phyloP scores from a whole-genome alignment of 257 asterid genomes.

The Ophiorrhiza pumila region DNA sequence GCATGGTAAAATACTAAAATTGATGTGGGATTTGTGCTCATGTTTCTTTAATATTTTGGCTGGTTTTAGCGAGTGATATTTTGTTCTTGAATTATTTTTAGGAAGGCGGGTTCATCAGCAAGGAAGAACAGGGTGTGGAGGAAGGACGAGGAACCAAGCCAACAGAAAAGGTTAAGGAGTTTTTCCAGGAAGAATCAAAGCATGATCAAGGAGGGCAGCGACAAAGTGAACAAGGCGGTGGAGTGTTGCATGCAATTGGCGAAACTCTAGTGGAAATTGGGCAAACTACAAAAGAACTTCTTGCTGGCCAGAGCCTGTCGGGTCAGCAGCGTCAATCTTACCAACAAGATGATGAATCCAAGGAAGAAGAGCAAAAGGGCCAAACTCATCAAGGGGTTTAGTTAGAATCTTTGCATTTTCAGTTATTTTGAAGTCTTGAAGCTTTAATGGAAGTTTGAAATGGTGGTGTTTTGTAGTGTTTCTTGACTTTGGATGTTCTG shows the following conservation, averaged over 20 bases:
- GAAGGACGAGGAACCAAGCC: neutral
- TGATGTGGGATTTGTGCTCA: neutral
- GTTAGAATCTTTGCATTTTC: neutral
- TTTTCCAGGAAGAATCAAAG: slow-evolving; percentile 11
- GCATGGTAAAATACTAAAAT: too few relatives aligned
- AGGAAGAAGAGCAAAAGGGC: neutral
- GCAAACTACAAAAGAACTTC: slow-evolving; percentile 60
- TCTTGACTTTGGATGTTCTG: neutral
- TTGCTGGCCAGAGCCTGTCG: slow-evolving; percentile 38
- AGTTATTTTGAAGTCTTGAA: neutral
- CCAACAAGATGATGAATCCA: neutral
- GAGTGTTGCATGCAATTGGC: slow-evolving; percentile 67
- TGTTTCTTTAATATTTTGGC: neutral
- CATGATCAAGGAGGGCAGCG: slow-evolving; percentile 10
- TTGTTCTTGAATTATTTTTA: neutral
- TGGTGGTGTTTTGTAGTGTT: neutral
- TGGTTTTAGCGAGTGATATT: neutral
- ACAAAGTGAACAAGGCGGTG: slow-evolving; percentile 21
- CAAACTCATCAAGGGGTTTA: neutral
- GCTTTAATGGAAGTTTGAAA: neutral
- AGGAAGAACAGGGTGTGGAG: neutral
- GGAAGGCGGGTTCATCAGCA: slow-evolving; percentile 15
- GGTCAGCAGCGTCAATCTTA: slow-evolving; percentile 12
- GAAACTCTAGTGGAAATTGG: slow-evolving; percentile 87
- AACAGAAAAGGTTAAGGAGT: slow-evolving; percentile 2